Base-by-base conservation (phyloP, 106 monocot genomes). In the Allium cepa region DNA sequence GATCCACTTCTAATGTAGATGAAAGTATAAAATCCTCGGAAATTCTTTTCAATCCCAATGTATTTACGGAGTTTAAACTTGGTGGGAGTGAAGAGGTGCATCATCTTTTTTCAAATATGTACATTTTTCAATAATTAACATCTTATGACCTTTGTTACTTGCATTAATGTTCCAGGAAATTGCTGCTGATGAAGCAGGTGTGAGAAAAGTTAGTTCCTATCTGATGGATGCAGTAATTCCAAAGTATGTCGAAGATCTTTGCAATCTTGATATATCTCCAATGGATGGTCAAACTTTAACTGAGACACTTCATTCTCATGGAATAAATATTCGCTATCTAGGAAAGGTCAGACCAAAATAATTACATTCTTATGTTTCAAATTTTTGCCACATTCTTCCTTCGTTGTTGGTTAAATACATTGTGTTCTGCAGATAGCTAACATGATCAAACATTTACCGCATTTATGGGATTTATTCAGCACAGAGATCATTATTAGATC, bases 241-340 rank as follows among this genome's bases (percentile, higher is more conserved):
- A 36, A 99, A 93, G 69, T 93, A 93, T 83, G 85, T 90, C 58
- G 77, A 93, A 81, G 99, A 93, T 69, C 87, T 99, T 71, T 93
- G 84, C 53, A 70, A 78, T 47, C 88, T 99, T 69, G 99, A 99
- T 15, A 62, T 93, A 50, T 92, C 99, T 69, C 99, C 99, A 14
- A 90, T 99, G 99, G 99, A 99, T 90, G 99, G 99, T n/a, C 87
- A 90, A 71, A 87, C 93, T 61, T 85, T 99, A 69, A 87, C 85
- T 57, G 99, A 99, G 72, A 80, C 85, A 50, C 81, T 99, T 49
- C 99, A 99, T 80, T 61, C 76, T 52, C 82, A 99, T 81, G 99
- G 99, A 66, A 93, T 99, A 77, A 99, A 99, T 79, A 62, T 93
- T 47, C 93, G 99, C 12, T 99, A 99, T 83, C 75, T 99, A 28